Percentiles rank a stretch among this genome's conserved stretches.
phyloP scores from a whole-genome alignment of 1,284 basidiomycete genomes.

The Apiotrichum brassicae region DNA sequence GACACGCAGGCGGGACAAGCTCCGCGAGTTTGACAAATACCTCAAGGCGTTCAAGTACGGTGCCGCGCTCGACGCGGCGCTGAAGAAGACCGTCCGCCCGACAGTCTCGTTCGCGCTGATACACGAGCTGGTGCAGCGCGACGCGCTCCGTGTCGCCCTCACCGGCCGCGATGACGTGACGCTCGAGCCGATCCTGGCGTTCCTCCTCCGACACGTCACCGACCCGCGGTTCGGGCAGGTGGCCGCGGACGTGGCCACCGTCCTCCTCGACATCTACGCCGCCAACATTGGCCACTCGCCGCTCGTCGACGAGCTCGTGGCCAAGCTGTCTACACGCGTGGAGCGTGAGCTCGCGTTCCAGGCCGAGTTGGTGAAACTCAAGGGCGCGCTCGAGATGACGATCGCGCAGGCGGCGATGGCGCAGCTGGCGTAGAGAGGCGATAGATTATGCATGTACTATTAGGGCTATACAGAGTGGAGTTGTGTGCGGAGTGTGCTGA shows the following conservation, averaged over 20 bases:
- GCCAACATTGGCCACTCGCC: constrained; percentile 89
- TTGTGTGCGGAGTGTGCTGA: no score
- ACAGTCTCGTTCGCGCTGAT: constrained; percentile 84
- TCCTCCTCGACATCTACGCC: constrained; percentile 88
- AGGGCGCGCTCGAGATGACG: constrained; percentile 90
- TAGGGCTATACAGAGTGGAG: neutral
- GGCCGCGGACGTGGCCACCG: constrained; percentile 71
- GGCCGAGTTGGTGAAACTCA: constrained; percentile 72
- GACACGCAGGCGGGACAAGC: constrained; percentile 61
- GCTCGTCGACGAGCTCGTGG: constrained; percentile 79
- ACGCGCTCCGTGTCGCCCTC: constrained; percentile 80
- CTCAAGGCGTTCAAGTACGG: constrained; percentile 92
- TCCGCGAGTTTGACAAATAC: constrained; percentile 82
- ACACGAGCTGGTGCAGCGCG: constrained; percentile 86
- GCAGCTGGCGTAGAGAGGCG: constrained; percentile 5
- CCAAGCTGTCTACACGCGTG: constrained; percentile 75
- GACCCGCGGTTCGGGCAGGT: constrained; percentile 88
- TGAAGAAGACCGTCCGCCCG: constrained; percentile 68
- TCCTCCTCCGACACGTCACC: constrained; percentile 76
- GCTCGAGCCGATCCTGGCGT: constrained; percentile 79
- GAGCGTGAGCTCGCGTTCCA: constrained; percentile 85
- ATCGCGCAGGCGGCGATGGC: constrained; percentile 52
- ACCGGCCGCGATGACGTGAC: constrained; percentile 89
- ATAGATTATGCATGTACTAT: constrained; percentile 3
- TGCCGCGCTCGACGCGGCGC: constrained; percentile 83